A percentile compares a stretch with the other conserved stretches of the same genome.
These are phyloP conservation scores for Lichtheimia hyalospora DNA, from an alignment of 371 early-diverging fungal genomes.

Conservation along the genomic window DNA sequence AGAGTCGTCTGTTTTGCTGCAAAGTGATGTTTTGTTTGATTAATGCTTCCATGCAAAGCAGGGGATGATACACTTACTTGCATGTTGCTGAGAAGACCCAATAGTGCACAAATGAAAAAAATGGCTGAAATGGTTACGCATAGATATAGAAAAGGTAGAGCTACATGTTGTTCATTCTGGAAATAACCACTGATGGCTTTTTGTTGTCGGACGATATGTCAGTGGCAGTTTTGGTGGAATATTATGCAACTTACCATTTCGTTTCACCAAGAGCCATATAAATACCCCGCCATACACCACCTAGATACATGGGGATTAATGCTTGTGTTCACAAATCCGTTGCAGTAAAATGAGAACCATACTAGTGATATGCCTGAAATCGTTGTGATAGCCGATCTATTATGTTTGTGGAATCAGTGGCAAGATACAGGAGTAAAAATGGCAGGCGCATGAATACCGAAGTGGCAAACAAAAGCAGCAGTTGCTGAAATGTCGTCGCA, in stretches of 20 bases:
- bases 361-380: constrained; percentile 3
- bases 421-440: neutral
- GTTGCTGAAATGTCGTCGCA: neutral
- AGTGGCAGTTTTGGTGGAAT: neutral
- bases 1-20: neutral
- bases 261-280: constrained; percentile 7
- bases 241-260: neutral
- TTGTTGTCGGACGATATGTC: neutral
- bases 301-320: neutral
- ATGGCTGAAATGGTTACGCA: constrained; percentile 1
- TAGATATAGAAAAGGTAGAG: constrained; percentile 1
- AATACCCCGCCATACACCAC: constrained; percentile 5
- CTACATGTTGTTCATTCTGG: neutral
- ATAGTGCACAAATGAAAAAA: neutral
- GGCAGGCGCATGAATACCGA: neutral
- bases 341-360: neutral
- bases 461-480: constrained; percentile 8
- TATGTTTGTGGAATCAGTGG: neutral
- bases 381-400: neutral
- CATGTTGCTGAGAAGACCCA: neutral
- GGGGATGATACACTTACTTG: neutral
- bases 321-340: neutral
- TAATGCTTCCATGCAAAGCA: neutral
- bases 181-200: constrained; percentile 2
- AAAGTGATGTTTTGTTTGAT: neutral